Evolutionary conservation across 2,329 filamentous ascomycete species (phyloP).

Genomic region (Talaromyces verruculosus): DNA sequence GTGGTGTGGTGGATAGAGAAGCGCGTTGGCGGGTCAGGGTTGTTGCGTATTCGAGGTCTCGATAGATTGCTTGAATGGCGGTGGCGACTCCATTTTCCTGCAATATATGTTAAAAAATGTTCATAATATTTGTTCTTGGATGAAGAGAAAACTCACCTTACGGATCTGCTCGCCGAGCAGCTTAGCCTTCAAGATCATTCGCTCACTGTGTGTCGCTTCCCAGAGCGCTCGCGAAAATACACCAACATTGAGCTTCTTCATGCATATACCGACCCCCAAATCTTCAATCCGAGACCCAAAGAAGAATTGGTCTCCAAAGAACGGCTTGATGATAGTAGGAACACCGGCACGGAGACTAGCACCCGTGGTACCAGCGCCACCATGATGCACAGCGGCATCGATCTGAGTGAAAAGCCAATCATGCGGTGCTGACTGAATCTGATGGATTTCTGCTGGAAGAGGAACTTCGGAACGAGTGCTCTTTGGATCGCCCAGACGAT

Average conservation of each 20-base stretch:
- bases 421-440: conserved; percentile 88
- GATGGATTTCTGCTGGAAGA: conserved; percentile 75
- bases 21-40: conserved; percentile 69
- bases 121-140: not conserved
- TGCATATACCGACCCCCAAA: conserved; percentile 82
- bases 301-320: conserved; percentile 98
- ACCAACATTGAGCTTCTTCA: conserved; percentile 86
- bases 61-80: conserved; percentile 89
- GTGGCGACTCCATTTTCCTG: conserved; percentile 87
- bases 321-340: conserved; percentile 91
- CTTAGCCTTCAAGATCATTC: conserved; percentile 85
- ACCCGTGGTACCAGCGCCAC: conserved; percentile 90
- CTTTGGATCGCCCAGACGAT: conserved; percentile 65
- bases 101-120: conserved; percentile 30
- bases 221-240: conserved; percentile 83
- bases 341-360: conserved; percentile 87
- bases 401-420: conserved; percentile 96
- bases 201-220: conserved; percentile 84
- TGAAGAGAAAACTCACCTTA: conserved; percentile 57
- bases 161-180: conserved; percentile 84
- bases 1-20: conserved; percentile 37
- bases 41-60: conserved; percentile 89
- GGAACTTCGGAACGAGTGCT: conserved; percentile 64
- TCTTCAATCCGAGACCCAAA: conserved; percentile 89
- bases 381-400: conserved; percentile 91